phyloP scores from a whole-genome alignment of 2,329 filamentous ascomycete genomes.

The Pseudovirgaria hyperparasitica region DNA sequence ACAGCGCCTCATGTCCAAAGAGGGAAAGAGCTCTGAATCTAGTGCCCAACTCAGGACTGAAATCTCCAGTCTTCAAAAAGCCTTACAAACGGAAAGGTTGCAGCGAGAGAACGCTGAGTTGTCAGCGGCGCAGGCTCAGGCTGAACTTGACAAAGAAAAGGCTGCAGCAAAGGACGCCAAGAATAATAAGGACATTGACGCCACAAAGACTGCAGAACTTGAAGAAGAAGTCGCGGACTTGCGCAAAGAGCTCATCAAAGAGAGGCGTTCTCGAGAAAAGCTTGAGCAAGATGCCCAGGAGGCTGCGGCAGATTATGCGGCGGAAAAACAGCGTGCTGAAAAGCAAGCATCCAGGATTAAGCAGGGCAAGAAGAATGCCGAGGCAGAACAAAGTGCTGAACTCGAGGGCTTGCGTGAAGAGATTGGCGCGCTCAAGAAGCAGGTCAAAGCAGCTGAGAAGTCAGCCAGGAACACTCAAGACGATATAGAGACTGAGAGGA shows the following conservation, averaged over 20 bases:
- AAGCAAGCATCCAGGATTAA: conserved; percentile 23
- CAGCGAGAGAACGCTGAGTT: conserved; percentile 29
- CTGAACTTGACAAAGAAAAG: conserved; percentile 19
- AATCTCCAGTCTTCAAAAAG: conserved; percentile 33
- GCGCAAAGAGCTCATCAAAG: conserved; percentile 15
- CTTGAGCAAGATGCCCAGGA: conserved; percentile 15
- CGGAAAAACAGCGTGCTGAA: conserved; percentile 18
- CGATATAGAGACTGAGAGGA: conserved; percentile 8
- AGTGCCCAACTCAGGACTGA: conserved; percentile 33
- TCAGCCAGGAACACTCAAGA: no score
- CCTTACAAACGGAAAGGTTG: conserved; percentile 32
- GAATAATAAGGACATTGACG: conserved; percentile 11
- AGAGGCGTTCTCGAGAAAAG: conserved; percentile 20
- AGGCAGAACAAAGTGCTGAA: conserved; percentile 32
- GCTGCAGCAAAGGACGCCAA: conserved; percentile 20
- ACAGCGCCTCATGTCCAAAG: conserved; percentile 42
- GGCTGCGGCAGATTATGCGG: conserved; percentile 12
- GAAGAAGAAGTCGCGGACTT: conserved; percentile 6
- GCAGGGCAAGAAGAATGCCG: conserved; percentile 32
- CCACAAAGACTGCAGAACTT: conserved; percentile 2
- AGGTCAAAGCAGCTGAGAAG: conserved; percentile 4
- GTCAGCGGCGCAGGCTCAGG: conserved; percentile 16
- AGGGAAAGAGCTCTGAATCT: conserved; percentile 35
- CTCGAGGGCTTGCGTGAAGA: conserved; percentile 16
- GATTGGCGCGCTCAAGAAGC: conserved; percentile 17